phyloP scores from a whole-genome alignment of 805 yeast genomes.

The Candida germanica region DNA sequence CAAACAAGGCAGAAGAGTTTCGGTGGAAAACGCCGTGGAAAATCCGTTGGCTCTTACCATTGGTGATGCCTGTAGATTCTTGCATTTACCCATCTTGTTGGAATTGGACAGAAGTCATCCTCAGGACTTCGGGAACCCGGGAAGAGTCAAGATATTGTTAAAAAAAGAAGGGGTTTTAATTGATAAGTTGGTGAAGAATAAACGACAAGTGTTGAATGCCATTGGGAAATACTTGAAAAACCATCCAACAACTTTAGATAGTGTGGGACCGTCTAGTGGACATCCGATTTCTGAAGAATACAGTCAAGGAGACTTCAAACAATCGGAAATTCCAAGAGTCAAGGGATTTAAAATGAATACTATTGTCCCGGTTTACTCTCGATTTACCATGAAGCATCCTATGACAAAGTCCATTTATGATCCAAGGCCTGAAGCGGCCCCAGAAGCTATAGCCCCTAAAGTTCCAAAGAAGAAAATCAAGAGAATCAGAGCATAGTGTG shows the following conservation, averaged over 20 bases:
- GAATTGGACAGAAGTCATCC: slow-evolving; percentile 91
- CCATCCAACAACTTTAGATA: slow-evolving; percentile 66
- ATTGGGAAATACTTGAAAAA: slow-evolving; percentile 58
- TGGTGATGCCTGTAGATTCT: slow-evolving; percentile 63
- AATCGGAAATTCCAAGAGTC: slow-evolving; percentile 69
- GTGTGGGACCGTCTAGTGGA: slow-evolving; percentile 49
- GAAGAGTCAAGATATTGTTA: slow-evolving; percentile 79
- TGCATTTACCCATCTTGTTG: slow-evolving; percentile 44
- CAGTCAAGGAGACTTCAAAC: slow-evolving; percentile 44
- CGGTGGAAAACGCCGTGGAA: slow-evolving; percentile 62
- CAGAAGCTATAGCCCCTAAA: slow-evolving; percentile 38
- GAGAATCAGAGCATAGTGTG: slow-evolving; percentile 52
- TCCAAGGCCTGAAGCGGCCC: slow-evolving; percentile 43
- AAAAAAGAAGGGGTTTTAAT: slow-evolving; percentile 47
- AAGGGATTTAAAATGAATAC: slow-evolving; percentile 82
- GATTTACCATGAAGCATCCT: slow-evolving; percentile 79
- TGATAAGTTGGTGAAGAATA: slow-evolving; percentile 35
- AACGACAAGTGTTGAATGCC: slow-evolving; percentile 61
- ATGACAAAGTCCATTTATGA: slow-evolving; percentile 69
- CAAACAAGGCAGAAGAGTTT: slow-evolving; percentile 80
- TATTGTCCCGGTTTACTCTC: slow-evolving; percentile 84
- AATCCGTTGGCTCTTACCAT: slow-evolving; percentile 86
- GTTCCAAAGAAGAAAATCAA: slow-evolving; percentile 55
- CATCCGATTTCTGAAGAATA: slow-evolving; percentile 66
- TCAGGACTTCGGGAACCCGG: slow-evolving; percentile 96